A percentile compares a stretch with the other conserved stretches of the same genome.
phyloP scores from a whole-genome alignment of 2,329 filamentous ascomycete species.

The Aspergillus uvarum region DNA sequence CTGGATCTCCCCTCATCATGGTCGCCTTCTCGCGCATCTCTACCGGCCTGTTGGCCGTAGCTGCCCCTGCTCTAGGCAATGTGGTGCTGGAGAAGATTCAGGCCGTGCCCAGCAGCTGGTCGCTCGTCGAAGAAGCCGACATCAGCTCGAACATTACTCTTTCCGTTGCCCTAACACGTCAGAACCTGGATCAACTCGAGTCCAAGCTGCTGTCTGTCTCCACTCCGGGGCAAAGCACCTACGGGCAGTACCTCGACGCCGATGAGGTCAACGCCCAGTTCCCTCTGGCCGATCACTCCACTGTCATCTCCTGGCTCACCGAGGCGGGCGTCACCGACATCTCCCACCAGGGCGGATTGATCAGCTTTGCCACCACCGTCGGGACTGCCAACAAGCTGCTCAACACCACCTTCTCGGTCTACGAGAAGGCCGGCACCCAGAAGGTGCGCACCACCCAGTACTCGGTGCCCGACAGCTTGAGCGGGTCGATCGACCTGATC shows the following conservation, averaged over 20 bases:
- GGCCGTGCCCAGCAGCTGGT: slow-evolving; percentile 4
- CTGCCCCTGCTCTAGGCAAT: background rate
- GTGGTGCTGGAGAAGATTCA: slow-evolving; percentile 1
- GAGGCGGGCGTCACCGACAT: slow-evolving; percentile 38
- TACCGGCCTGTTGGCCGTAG: background rate
- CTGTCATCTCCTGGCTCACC: slow-evolving; percentile 48
- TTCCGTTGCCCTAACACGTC: slow-evolving; percentile 25
- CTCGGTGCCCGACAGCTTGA: background rate
- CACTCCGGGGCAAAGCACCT: slow-evolving; percentile 48
- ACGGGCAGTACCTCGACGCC: slow-evolving; percentile 51
- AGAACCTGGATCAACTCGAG: slow-evolving; percentile 40
- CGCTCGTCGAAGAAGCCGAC: slow-evolving; percentile 10
- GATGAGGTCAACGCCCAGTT: slow-evolving; percentile 47
- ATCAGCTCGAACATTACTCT: slow-evolving; percentile 17
- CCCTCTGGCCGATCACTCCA: slow-evolving; percentile 35
- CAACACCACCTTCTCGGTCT: slow-evolving; percentile 50
- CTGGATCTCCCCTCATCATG: background rate
- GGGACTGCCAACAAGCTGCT: slow-evolving; percentile 49
- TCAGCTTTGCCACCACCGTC: slow-evolving; percentile 47
- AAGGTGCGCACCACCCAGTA: slow-evolving; percentile 8
- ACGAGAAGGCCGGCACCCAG: slow-evolving; percentile 33
- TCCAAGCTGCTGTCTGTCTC: slow-evolving; percentile 43
- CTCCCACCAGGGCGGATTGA: slow-evolving; percentile 40
- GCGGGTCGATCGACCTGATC: slow-evolving; percentile 2
- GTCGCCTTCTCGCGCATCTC: slow-evolving; percentile 2